Evolutionary conservation across 331 rosid species (phyloP).

Genomic region (Acacia concinna): DNA sequence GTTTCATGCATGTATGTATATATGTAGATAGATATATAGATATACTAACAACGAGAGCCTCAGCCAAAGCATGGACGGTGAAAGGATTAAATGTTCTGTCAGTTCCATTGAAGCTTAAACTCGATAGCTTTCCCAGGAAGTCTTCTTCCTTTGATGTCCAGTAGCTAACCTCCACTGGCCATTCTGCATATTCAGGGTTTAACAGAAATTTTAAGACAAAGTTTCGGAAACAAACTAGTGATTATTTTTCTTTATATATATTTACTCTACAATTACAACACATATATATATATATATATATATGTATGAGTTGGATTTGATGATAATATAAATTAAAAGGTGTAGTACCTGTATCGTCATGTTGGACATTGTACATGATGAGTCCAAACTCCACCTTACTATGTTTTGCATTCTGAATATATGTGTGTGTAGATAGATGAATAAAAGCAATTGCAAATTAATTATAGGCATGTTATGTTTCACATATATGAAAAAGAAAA

Average conservation of each 20-base stretch:
- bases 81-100: background rate
- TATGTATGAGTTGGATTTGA: background rate
- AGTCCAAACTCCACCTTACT: background rate
- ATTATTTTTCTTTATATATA: too few species aligned
- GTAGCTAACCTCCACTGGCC: background rate
- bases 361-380: background rate
- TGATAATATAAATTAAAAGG: background rate
- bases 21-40: too few species aligned
- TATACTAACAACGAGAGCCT: slow-evolving; percentile 2
- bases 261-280: too few species aligned
- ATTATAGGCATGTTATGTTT: too few species aligned
- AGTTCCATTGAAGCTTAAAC: background rate
- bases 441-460: too few species aligned
- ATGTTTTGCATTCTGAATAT: background rate
- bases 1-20: too few species aligned
- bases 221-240: too few species aligned
- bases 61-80: background rate
- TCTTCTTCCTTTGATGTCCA: slow-evolving; percentile 4
- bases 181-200: background rate
- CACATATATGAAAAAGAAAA: too few species aligned
- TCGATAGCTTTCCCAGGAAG: background rate
- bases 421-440: background rate
- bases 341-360: background rate
- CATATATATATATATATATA: too few species aligned
- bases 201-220: too few species aligned